These are phyloP conservation scores for Caryopteris hybrid DNA, from an alignment of 305 asterid genomes.

Conservation along the genomic window DNA sequence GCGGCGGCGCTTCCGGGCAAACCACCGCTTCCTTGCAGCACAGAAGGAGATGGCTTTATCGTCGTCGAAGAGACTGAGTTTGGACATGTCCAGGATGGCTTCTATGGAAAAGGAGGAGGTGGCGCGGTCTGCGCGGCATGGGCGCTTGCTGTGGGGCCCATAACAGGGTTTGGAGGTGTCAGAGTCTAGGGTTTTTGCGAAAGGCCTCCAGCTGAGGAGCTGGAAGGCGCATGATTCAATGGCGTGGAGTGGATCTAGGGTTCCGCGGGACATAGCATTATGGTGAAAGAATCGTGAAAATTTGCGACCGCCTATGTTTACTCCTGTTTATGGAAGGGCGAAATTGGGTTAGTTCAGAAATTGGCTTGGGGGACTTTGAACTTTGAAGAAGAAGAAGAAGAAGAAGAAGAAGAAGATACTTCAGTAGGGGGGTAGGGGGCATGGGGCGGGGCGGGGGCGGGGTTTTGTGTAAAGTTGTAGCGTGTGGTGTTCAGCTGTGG, in stretches of 20 bases:
- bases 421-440: not conserved
- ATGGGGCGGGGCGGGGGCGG: not conserved
- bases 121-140: conserved; percentile 73
- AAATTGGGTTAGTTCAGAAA: not conserved
- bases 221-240: conserved; percentile 68
- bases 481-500: no score
- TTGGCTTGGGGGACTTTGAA: not conserved
- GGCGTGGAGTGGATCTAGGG: conserved; percentile 50
- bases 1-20: conserved; percentile 75
- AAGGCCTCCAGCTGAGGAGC: conserved; percentile 67
- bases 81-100: conserved; percentile 77
- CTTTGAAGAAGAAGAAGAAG: not conserved
- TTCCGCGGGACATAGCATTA: conserved; percentile 48
- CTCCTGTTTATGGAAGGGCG: not conserved
- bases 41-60: conserved; percentile 40
- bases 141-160: conserved; percentile 63
- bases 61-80: conserved; percentile 72
- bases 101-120: conserved; percentile 74
- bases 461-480: no score
- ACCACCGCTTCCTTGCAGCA: conserved; percentile 54
- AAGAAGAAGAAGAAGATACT: conserved; percentile 9
- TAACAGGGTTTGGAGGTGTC: conserved; percentile 41
- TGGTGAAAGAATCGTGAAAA: not conserved
- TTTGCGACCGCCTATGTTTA: not conserved
- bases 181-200: conserved; percentile 40